A percentile compares a stretch with the other conserved stretches of the same genome.
phyloP scores from a whole-genome alignment of 352 stramenopile species.

The Pelagophyceae sp. region DNA sequence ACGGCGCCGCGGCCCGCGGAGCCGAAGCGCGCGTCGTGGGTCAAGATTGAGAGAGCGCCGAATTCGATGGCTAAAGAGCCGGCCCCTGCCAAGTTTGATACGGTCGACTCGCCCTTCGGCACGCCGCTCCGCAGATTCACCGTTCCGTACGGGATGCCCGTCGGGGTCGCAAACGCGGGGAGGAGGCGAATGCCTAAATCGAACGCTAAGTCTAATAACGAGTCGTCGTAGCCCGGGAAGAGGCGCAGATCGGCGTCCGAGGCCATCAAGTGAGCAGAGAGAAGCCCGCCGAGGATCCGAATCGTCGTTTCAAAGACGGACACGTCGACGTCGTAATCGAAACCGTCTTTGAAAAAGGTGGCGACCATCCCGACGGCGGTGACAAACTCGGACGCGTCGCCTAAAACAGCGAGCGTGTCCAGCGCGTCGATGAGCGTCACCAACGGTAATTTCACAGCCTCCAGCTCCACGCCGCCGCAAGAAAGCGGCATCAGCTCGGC shows the following conservation, averaged over 20 bases:
- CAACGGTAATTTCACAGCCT: constrained; percentile 50
- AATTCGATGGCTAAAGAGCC: constrained; percentile 92
- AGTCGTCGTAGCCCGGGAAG: constrained; percentile 65
- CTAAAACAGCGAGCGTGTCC: constrained; percentile 60
- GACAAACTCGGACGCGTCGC: constrained; percentile 64
- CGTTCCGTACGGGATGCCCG: constrained; percentile 85
- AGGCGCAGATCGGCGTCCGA: not conserved
- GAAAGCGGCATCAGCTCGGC: constrained; percentile 50
- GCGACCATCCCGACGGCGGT: constrained; percentile 43
- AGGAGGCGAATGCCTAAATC: constrained; percentile 89
- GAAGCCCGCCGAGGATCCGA: constrained; percentile 81
- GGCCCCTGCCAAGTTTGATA: constrained; percentile 85
- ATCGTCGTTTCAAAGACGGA: constrained; percentile 96
- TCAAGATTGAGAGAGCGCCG: constrained; percentile 76
- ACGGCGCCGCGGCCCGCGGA: constrained; percentile 53
- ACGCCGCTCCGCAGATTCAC: constrained; percentile 86
- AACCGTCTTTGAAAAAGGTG: constrained; percentile 18
- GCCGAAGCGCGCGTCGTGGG: constrained; percentile 55
- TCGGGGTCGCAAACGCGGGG: constrained; percentile 88
- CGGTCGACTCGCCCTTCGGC: constrained; percentile 74
- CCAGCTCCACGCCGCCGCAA: constrained; percentile 42
- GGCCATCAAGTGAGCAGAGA: constrained; percentile 84
- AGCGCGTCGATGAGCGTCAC: constrained; percentile 67
- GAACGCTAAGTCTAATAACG: constrained; percentile 79
- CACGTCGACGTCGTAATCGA: constrained; percentile 73